Conservation (phyloP, 2,329 filamentous ascomycete genomes). For the Xylariaceae sp. region DNA sequence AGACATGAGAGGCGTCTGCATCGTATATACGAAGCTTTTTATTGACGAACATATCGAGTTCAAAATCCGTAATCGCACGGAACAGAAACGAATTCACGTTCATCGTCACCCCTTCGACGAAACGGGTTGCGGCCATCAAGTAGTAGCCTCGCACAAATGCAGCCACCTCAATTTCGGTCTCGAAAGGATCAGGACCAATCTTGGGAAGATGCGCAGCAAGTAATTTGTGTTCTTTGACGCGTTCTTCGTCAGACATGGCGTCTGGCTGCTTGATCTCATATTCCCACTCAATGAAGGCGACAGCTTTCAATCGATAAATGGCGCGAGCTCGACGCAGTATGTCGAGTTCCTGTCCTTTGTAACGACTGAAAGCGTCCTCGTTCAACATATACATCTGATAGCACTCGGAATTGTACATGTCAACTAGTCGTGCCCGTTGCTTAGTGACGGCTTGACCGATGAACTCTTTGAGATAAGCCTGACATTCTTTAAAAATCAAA, state of each 20-base stretch:
- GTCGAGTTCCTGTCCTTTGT: slow-evolving; percentile 43
- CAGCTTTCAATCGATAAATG: slow-evolving; percentile 44
- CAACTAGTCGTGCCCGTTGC: slow-evolving; percentile 36
- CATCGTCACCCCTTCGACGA: slow-evolving; percentile 50
- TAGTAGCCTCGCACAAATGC: slow-evolving; percentile 67
- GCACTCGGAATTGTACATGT: slow-evolving; percentile 51
- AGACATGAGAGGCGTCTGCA: slow-evolving; percentile 35
- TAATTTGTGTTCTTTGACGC: slow-evolving; percentile 39
- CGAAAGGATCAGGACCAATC: slow-evolving; percentile 56
- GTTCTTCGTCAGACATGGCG: slow-evolving; percentile 47
- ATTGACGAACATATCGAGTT: slow-evolving; percentile 26
- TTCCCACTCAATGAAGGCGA: slow-evolving; percentile 35
- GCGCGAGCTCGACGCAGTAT: slow-evolving; percentile 47
- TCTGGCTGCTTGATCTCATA: slow-evolving; percentile 26
- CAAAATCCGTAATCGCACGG: slow-evolving; percentile 21
- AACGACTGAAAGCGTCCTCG: slow-evolving; percentile 42
- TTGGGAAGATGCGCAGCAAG: slow-evolving; percentile 41
- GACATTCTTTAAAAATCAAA: slow-evolving; percentile 47
- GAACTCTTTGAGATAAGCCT: slow-evolving; percentile 41
- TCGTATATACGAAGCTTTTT: slow-evolving; percentile 26
- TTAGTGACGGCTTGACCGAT: slow-evolving; percentile 37
- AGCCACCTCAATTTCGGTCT: slow-evolving; percentile 57
- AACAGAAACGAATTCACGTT: slow-evolving; percentile 30
- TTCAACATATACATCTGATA: slow-evolving; percentile 57
- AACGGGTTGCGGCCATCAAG: slow-evolving; percentile 59